Base-by-base conservation (phyloP, 495 filamentous ascomycete genomes). In the Talaromyces proteolyticus region DNA sequence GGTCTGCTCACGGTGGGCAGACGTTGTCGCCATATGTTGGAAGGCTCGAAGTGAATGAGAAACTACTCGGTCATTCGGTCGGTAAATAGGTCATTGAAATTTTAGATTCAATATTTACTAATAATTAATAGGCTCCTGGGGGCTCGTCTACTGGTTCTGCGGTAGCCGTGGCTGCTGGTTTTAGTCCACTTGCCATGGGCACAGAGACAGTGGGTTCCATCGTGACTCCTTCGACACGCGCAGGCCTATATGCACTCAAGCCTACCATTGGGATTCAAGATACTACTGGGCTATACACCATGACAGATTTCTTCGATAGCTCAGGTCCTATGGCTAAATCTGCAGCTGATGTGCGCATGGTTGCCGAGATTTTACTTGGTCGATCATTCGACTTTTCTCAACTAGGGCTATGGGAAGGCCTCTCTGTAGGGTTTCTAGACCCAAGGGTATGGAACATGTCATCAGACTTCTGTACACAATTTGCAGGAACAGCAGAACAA, bases 71-170 rank as follows among this genome's bases (percentile, higher is more conserved):
- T 11, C 62, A 66, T 47, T 54, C 57, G 19, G 57, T 58, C 20
- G n/a, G n/a, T n/a, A 44, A 12, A 29, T 29, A 29, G 25, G 12
- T 5, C 25, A 29, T 29, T 22, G 7, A 20, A 10, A 8, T 55
- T 44, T 34, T 2, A 29, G 7, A 18, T 45, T 18, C 2, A 39
- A 23, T 19, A 21, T 26, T 5, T 10, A 50, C 49, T 43, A 45
- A 58, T 11, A 34, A 36, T 40, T 16, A 21, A 6, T 26, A 65
- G 59, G 56, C 56, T 29, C 68, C 72, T 8, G 62, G 63, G n/a
- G 74, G 70, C 5, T 74, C 73, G 20, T 75, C 72, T 3, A 63
- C 72, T 7, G 74, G 72, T 17, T 73, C 67, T 45, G 74, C 65
- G 2, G 68, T 75, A 4, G 65, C 56, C 11, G 60, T 66, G 17